Conservation (phyloP, 208 protist genomes). For the Crithidia brevicula region DNA sequence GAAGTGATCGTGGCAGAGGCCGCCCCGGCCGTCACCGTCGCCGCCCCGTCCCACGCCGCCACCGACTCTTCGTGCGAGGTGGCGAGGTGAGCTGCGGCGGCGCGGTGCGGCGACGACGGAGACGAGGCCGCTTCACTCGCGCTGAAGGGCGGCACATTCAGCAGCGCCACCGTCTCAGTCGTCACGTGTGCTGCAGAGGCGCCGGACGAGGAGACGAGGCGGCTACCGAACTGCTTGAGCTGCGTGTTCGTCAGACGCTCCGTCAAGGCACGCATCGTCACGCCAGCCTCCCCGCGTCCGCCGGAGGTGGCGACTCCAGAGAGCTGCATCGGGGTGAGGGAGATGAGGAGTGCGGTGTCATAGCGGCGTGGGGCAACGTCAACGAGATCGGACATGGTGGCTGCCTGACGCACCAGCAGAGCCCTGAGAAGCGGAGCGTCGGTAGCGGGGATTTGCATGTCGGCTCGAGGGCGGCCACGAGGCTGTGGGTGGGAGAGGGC, state of each 20-base stretch:
- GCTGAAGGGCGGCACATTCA: conserved; percentile 29
- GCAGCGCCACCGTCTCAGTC: conserved; percentile 20
- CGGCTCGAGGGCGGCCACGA: background rate
- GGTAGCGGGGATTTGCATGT: background rate
- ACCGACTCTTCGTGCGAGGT: background rate
- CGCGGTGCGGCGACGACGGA: background rate
- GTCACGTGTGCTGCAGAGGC: background rate
- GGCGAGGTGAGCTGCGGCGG: background rate
- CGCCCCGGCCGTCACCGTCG: background rate
- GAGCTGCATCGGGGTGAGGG: conserved; percentile 80
- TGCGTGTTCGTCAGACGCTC: conserved; percentile 21
- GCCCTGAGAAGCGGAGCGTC: conserved; percentile 34
- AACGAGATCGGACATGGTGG: conserved; percentile 34
- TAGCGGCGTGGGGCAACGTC: conserved; percentile 33
- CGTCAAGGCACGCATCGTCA: conserved; percentile 17
- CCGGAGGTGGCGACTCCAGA: conserved; percentile 28
- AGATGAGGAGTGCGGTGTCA: conserved; percentile 61
- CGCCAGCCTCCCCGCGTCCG: background rate
- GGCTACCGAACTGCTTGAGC: conserved; percentile 33
- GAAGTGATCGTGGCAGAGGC: background rate
- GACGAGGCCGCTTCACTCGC: no score
- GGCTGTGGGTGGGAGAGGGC: no score
- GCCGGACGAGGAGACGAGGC: background rate
- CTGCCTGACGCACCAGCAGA: conserved; percentile 29
- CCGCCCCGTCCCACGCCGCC: background rate